These are phyloP conservation scores for Nitzschia palea DNA, from an alignment of 108 stramenopile genomes.

Conservation along the genomic window DNA sequence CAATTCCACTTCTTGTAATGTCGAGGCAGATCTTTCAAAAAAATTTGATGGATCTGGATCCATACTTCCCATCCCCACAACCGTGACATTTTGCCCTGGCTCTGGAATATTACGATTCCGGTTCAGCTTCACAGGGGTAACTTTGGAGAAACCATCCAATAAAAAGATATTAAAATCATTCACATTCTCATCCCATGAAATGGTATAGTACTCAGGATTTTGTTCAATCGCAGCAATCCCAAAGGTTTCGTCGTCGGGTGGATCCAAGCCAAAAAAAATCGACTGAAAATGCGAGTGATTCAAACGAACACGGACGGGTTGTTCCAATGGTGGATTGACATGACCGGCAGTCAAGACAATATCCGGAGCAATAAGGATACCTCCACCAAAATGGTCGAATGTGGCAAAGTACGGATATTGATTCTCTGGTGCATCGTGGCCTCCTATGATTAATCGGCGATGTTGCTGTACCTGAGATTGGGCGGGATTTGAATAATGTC, in stretches of 20 bases:
- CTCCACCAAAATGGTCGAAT: slow-evolving; percentile 1
- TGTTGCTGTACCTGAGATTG: too few relatives aligned
- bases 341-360: slow-evolving; percentile 55
- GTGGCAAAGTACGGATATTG: neutral
- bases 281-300: slow-evolving; percentile 14
- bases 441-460: neutral
- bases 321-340: neutral
- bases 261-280: neutral
- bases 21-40: neutral
- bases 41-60: neutral
- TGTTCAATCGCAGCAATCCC: neutral
- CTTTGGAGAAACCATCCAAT: slow-evolving; percentile 21
- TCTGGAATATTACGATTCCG: neutral
- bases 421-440: neutral
- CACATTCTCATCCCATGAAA: neutral
- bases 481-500: too few relatives aligned
- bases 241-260: neutral
- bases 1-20: slow-evolving; percentile 4
- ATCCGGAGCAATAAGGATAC: slow-evolving; percentile 42
- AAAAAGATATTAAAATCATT: slow-evolving; percentile 26
- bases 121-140: slow-evolving; percentile 13
- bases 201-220: slow-evolving; percentile 20
- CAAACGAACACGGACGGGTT: neutral
- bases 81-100: slow-evolving; percentile 1
- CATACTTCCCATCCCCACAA: slow-evolving; percentile 22